These are phyloP conservation scores for Musa beccarii DNA, from an alignment of 176 grass and related monocot genomes.

Conservation along the genomic window DNA sequence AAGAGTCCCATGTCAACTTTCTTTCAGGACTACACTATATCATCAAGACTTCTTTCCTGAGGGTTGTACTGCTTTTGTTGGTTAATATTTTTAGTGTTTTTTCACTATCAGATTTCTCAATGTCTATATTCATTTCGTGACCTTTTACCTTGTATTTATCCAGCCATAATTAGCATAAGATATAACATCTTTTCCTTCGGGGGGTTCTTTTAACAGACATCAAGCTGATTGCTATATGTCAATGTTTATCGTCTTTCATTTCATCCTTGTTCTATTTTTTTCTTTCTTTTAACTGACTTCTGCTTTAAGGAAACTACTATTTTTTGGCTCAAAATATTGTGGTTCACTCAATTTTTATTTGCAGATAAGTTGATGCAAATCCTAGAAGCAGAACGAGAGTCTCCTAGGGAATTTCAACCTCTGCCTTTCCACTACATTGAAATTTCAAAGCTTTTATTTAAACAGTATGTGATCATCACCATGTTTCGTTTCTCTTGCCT, in stretches of 20 bases:
- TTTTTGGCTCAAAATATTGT: neutral
- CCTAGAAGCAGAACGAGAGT: constrained; percentile 82
- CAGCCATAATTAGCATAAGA: too few species aligned
- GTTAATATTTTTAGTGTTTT: too few species aligned
- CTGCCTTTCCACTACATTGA: constrained; percentile 91
- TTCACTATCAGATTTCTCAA: too few species aligned
- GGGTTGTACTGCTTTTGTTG: too few species aligned
- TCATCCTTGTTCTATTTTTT: neutral
- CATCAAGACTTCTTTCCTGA: too few species aligned
- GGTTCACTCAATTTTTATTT: constrained; percentile 1
- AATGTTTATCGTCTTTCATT: neutral
- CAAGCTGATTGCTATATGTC: too few species aligned
- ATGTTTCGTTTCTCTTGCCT: neutral
- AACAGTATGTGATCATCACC: constrained; percentile 43
- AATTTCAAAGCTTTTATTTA: constrained; percentile 85
- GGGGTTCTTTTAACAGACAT: too few species aligned
- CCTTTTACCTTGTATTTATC: too few species aligned
- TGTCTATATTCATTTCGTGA: too few species aligned
- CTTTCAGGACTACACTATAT: too few species aligned
- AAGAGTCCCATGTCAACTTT: too few species aligned
- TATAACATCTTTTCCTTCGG: too few species aligned
- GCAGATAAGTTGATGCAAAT: constrained; percentile 80
- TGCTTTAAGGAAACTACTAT: neutral
- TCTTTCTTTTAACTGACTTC: neutral
- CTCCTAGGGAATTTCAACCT: constrained; percentile 87